Evolutionary conservation across 108 stramenopile species (phyloP).

Genomic region (Pseudonitzschia delicatissima): DNA sequence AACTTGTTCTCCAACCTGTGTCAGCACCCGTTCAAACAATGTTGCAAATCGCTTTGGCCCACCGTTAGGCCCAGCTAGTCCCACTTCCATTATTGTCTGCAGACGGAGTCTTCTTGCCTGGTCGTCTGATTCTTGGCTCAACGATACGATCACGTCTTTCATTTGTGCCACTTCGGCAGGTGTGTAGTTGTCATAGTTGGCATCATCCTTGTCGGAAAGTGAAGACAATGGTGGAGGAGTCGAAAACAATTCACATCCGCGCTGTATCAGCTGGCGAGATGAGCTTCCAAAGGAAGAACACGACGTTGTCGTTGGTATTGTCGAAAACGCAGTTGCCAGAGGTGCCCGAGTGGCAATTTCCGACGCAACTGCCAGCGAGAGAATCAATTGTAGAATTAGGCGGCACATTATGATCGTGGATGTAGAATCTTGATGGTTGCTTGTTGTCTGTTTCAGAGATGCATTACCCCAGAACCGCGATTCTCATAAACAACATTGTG

Average conservation of each 20-base stretch:
- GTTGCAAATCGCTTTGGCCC: slow-evolving; percentile 31
- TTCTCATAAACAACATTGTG: too few relatives aligned
- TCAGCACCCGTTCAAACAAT: slow-evolving; percentile 36
- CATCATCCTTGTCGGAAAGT: slow-evolving; percentile 1
- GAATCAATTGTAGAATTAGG: background rate
- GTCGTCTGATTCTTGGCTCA: slow-evolving; percentile 61
- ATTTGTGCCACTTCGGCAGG: slow-evolving; percentile 56
- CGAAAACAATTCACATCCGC: background rate
- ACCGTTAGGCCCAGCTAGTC: slow-evolving; percentile 41
- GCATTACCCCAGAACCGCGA: too few relatives aligned
- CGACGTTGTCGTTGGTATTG: background rate
- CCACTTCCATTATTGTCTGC: slow-evolving; percentile 44
- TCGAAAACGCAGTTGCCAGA: background rate
- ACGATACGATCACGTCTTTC: slow-evolving; percentile 54
- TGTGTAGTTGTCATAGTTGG: slow-evolving; percentile 26
- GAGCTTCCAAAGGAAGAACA: background rate
- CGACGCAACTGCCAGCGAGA: background rate
- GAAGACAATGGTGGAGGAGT: slow-evolving; percentile 1
- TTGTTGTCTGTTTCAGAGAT: too few relatives aligned
- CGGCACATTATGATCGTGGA: background rate
- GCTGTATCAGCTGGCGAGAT: background rate
- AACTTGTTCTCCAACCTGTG: slow-evolving; percentile 55
- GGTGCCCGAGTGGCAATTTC: background rate
- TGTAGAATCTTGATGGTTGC: too few relatives aligned
- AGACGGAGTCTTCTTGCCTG: slow-evolving; percentile 44